Base-by-base conservation (phyloP, 176 grass and related monocot genomes). In the Cenchrus purpureus region DNA sequence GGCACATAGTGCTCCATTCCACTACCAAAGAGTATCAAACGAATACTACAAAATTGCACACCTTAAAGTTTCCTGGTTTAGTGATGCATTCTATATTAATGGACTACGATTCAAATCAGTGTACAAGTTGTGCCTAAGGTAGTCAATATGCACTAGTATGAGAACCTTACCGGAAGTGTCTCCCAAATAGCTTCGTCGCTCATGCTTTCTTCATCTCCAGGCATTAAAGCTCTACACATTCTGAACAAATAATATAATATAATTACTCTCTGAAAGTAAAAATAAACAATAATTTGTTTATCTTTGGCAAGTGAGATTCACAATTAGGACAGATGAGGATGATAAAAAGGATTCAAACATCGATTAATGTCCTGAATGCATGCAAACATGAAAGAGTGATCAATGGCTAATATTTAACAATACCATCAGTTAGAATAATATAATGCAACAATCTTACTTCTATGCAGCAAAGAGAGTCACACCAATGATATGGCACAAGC, bases 221-320 rank as follows among this genome's bases (percentile, higher is more conserved):
- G 97, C 93, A 99, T 96, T 85, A 99, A 82, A 88, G 97, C 88
- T 87, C 87, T 92, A 89, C 93, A 99, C 94, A 99, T 99, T 92
- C 93, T 99, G 86, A 88, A 78, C 8, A 55, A 11, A 67, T 67
- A 87, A 52, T 75, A 66, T 59, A 85, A 19, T 13, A 68, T 11
- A 76, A 43, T 53, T 84, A 83, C 16, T 68, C 17, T 80, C 40
- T 53, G 13, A 68, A 65, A 85, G 10, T 44, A 56, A 17, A 56
- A 19, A 83, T 4, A 63, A 50, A 79, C 16, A 75, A 48, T 80
- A 65, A 50, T 4, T 2, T 79, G 1, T 55, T 69, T 59, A 67
- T 68, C 42, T 73, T 68, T 61, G 25, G 64, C n/a, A 12, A n/a
- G 17, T 59, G 32, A 65, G 49, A 4, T 67, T 22, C 16, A 46